phyloP scores from a whole-genome alignment of 768 basidiomycete genomes.

The Rhizopogon vulgaris region DNA sequence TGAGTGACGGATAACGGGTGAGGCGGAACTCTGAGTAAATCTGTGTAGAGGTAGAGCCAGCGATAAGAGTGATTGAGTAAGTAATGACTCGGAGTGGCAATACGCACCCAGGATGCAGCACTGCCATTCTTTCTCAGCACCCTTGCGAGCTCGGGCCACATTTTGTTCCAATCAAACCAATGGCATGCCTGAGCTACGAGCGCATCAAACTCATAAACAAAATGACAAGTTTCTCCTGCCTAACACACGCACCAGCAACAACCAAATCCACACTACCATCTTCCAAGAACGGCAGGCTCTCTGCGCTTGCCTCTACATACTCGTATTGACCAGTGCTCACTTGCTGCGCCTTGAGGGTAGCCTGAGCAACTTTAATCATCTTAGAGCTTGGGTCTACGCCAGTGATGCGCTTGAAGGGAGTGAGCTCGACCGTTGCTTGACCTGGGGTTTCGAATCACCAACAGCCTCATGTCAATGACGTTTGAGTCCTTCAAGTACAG shows the following conservation, averaged over 20 bases:
- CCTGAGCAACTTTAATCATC: conserved; percentile 59
- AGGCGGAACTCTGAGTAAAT: conserved; percentile 67
- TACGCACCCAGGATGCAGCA: conserved; percentile 66
- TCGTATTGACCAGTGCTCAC: conserved; percentile 18
- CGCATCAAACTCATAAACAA: not conserved
- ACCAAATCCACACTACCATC: conserved; percentile 59
- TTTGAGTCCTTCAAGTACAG: not conserved
- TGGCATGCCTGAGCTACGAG: conserved; percentile 67
- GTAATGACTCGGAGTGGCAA: not conserved
- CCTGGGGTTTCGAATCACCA: conserved; percentile 33
- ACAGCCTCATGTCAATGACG: not conserved
- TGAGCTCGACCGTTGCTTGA: conserved; percentile 59
- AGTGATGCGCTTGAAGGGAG: conserved; percentile 50
- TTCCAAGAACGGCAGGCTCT: conserved; percentile 45
- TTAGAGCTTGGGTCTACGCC: conserved; percentile 70
- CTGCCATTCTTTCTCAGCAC: conserved; percentile 58
- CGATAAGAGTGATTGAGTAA: not conserved
- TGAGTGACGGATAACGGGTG: conserved; percentile 47
- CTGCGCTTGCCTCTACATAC: conserved; percentile 40
- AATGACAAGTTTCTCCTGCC: not conserved
- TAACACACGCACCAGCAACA: conserved; percentile 46
- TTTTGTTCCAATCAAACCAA: conserved; percentile 72
- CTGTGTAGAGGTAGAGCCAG: conserved; percentile 18
- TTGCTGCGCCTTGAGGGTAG: conserved; percentile 14
- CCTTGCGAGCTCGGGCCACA: conserved; percentile 64